Conservation (phyloP, 2,329 filamentous ascomycete genomes). For the Pseudocercospora eumusae region DNA sequence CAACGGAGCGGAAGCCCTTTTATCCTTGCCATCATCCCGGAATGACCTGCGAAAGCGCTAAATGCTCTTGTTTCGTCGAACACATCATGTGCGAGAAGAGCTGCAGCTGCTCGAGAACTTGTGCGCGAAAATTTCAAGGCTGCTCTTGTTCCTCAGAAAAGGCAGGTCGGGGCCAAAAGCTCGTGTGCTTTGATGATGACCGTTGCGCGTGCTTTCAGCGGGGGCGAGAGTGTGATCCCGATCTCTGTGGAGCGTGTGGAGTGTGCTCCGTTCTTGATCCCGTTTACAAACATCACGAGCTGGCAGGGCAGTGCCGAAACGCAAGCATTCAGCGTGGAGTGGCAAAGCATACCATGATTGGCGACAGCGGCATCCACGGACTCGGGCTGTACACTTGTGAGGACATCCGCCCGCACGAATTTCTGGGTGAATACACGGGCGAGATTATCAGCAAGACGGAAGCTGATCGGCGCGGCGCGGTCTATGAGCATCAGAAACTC, state of each 20-base stretch:
- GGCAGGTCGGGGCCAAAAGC: conserved; percentile 43
- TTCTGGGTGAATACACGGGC: conserved; percentile 77
- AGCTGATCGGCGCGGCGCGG: conserved; percentile 67
- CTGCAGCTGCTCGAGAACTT: conserved; percentile 65
- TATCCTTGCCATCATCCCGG: conserved; percentile 71
- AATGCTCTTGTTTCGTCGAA: conserved; percentile 64
- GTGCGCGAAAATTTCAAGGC: conserved; percentile 54
- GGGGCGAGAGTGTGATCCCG: conserved; percentile 78
- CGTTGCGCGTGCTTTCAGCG: conserved; percentile 69
- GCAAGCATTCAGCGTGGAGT: conserved; percentile 69
- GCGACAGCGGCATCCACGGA: conserved; percentile 70
- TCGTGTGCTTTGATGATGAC: conserved; percentile 43
- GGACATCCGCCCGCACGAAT: conserved; percentile 67
- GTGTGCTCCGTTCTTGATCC: conserved; percentile 69
- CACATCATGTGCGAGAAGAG: conserved; percentile 71
- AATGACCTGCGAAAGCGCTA: conserved; percentile 58
- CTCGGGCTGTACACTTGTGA: conserved; percentile 75
- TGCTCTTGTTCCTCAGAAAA: conserved; percentile 42
- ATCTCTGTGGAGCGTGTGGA: conserved; percentile 71
- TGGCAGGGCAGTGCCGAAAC: conserved; percentile 67
- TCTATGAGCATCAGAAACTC: conserved; percentile 61
- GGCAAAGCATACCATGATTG: conserved; percentile 66
- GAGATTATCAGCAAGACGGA: conserved; percentile 73
- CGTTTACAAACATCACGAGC: conserved; percentile 62
- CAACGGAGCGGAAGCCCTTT: conserved; percentile 55